Conservation (phyloP, 2,329 filamentous ascomycete genomes). For the Calonectria henricotiae region DNA sequence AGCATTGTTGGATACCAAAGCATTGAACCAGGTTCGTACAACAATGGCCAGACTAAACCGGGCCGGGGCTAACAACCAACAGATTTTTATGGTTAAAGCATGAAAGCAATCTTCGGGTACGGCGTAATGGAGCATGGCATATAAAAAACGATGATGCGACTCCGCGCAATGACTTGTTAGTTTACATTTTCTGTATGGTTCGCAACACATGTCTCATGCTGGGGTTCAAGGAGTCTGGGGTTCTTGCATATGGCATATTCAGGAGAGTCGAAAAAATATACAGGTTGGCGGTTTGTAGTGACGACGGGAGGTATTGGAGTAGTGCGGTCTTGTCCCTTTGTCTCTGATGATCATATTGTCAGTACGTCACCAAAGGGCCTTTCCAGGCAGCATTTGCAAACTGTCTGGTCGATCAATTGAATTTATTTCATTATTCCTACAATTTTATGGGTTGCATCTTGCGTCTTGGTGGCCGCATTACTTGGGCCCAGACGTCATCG, state of each 20-base stretch:
- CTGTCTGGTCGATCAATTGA: conserved; percentile 31
- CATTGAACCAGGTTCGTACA: conserved; percentile 86
- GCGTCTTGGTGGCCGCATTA: conserved; percentile 26
- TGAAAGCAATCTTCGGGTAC: conserved; percentile 40
- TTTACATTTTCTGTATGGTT: conserved; percentile 16
- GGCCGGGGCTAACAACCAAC: conserved; percentile 31
- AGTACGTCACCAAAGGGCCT: conserved; percentile 2
- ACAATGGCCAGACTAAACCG: not conserved
- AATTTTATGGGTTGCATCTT: conserved; percentile 30
- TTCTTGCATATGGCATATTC: conserved; percentile 25
- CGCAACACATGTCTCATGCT: conserved; percentile 4
- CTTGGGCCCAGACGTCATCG: conserved; percentile 8
- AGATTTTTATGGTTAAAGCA: conserved; percentile 81
- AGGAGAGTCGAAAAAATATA: conserved; percentile 1
- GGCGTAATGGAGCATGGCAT: conserved; percentile 17
- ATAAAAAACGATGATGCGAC: conserved; percentile 19
- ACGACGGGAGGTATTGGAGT: conserved; percentile 21
- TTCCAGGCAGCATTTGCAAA: not conserved
- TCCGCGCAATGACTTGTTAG: conserved; percentile 14
- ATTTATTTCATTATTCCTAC: conserved; percentile 37
- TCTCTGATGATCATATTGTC: conserved; percentile 36
- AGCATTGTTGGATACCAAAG: conserved; percentile 85
- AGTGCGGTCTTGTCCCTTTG: conserved; percentile 28
- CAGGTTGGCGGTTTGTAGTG: conserved; percentile 8
- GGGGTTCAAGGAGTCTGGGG: conserved; percentile 30